These are phyloP conservation scores for Scutellaria barbata DNA, from an alignment of 257 asterid species.

Conservation along the genomic window DNA sequence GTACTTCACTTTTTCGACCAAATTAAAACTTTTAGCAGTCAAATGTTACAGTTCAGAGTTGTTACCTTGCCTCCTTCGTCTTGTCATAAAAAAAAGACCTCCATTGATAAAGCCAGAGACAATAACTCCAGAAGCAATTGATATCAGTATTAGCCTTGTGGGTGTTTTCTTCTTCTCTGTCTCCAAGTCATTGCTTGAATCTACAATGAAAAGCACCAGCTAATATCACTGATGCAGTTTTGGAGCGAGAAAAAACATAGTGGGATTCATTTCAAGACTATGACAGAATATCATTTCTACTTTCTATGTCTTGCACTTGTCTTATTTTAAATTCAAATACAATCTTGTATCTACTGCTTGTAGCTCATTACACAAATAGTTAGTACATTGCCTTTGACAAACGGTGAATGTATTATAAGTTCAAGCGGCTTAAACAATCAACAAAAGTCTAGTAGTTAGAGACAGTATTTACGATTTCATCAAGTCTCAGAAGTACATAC, in stretches of 20 bases:
- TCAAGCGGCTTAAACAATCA: too few species aligned
- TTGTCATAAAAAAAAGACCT: constrained; percentile 11
- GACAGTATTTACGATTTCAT: not conserved
- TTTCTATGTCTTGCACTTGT: not conserved
- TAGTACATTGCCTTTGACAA: not conserved
- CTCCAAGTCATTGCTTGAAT: not conserved
- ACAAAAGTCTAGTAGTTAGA: too few species aligned
- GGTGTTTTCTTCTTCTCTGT: not conserved
- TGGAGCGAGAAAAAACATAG: not conserved
- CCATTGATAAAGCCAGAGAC: constrained; percentile 23
- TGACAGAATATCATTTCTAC: too few species aligned
- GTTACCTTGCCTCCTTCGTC: constrained; percentile 27
- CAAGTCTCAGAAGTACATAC: not conserved
- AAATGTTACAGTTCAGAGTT: not conserved
- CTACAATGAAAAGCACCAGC: not conserved
- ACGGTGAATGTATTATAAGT: too few species aligned
- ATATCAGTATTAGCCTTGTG: constrained; percentile 16
- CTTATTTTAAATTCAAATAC: too few species aligned
- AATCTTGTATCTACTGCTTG: too few species aligned
- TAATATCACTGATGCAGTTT: not conserved
- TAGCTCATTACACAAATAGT: not conserved
- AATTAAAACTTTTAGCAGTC: not conserved
- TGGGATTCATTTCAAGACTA: not conserved
- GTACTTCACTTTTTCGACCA: not conserved
- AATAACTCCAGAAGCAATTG: constrained; percentile 31